Evolutionary conservation across 106 monocot genomes (phyloP).

Genomic region (Dioscorea alata): DNA sequence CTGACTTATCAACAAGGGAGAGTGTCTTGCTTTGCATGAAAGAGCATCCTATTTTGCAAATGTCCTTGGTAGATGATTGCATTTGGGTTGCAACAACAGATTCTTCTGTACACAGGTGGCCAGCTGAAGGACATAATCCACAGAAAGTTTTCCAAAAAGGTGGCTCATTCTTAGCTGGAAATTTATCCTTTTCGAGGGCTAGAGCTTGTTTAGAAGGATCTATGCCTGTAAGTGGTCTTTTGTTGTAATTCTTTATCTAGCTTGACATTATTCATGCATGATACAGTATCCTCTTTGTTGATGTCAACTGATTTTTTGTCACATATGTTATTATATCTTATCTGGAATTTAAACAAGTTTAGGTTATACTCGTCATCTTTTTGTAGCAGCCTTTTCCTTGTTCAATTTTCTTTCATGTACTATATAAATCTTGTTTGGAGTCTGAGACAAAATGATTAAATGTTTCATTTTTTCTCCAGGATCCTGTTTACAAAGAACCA

Average conservation of each 20-base stretch:
- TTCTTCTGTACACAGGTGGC: constrained; percentile 84
- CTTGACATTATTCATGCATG: no score
- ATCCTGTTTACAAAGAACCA: constrained; percentile 75
- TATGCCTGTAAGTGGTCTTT: constrained; percentile 57
- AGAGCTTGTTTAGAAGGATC: constrained; percentile 89
- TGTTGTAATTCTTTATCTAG: background rate
- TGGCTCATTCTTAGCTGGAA: constrained; percentile 92
- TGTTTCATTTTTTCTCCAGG: constrained; percentile 35
- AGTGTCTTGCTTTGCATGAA: constrained; percentile 80
- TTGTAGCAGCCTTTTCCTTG: no score
- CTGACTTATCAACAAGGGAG: constrained; percentile 87
- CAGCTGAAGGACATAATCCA: constrained; percentile 67
- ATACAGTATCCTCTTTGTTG: no score
- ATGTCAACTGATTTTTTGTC: no score
- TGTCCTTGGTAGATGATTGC: constrained; percentile 82
- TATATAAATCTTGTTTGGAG: background rate
- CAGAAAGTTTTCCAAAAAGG: constrained; percentile 85
- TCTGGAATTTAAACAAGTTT: no score
- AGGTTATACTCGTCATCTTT: no score
- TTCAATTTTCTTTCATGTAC: no score
- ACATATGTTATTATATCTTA: no score
- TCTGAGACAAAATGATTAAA: background rate
- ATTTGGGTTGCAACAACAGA: constrained; percentile 97
- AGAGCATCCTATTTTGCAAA: constrained; percentile 72
- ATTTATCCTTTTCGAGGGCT: constrained; percentile 92